Percentiles rank a stretch among this genome's conserved stretches.
These are phyloP conservation scores for Aspergillus sp. DNA, from an alignment of 2,329 filamentous ascomycete genomes.

Conservation along the genomic window DNA sequence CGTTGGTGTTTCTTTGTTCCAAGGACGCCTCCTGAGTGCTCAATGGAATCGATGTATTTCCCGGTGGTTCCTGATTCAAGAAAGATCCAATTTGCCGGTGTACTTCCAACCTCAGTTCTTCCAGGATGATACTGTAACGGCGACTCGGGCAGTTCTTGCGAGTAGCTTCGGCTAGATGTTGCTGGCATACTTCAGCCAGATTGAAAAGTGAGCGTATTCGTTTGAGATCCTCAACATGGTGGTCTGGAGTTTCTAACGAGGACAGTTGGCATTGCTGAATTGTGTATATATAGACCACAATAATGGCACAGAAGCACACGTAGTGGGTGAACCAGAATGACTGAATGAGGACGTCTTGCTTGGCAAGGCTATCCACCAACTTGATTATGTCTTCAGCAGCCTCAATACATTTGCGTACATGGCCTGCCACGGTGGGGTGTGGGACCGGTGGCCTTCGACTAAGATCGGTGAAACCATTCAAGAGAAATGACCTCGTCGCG, in stretches of 20 bases:
- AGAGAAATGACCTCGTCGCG: slow-evolving; percentile 37
- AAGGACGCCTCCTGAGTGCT: slow-evolving; percentile 1
- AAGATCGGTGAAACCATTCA: slow-evolving; percentile 38
- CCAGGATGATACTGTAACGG: slow-evolving; percentile 50
- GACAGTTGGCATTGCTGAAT: slow-evolving; percentile 39
- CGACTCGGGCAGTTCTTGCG: slow-evolving; percentile 48
- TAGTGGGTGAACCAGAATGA: slow-evolving; percentile 48
- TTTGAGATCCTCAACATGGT: slow-evolving; percentile 16
- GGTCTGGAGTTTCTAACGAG: slow-evolving; percentile 19
- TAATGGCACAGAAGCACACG: slow-evolving; percentile 43
- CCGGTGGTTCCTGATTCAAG: slow-evolving; percentile 1
- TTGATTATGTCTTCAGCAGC: slow-evolving; percentile 43
- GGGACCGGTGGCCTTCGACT: slow-evolving; percentile 30
- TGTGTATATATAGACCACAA: slow-evolving; percentile 43
- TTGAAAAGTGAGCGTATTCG: slow-evolving; percentile 36
- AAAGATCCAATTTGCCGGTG: slow-evolving; percentile 32
- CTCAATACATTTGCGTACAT: slow-evolving; percentile 44
- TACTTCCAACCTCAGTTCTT: slow-evolving; percentile 46
- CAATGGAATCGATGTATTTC: background rate
- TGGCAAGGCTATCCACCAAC: slow-evolving; percentile 35
- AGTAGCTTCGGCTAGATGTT: slow-evolving; percentile 48
- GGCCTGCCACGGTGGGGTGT: slow-evolving; percentile 33
- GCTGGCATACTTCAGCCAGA: slow-evolving; percentile 47
- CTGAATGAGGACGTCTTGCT: slow-evolving; percentile 36
- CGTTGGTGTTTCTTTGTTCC: slow-evolving; percentile 7